Evolutionary conservation across 805 yeast species (phyloP), one percentile per base, ranked within the genome.

Genomic region (Metschnikowia continentalis): DNA sequence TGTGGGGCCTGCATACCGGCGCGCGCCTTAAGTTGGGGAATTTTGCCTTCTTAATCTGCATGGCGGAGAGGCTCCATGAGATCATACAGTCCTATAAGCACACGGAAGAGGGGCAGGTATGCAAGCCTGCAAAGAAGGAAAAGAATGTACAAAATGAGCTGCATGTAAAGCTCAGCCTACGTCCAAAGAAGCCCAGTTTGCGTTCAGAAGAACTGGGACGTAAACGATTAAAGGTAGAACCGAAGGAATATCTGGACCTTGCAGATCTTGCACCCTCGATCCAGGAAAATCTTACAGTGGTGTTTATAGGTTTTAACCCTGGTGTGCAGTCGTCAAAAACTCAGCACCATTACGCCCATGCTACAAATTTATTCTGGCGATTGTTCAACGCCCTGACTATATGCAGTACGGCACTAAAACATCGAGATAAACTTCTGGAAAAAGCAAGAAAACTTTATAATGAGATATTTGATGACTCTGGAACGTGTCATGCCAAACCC

Each of bases 261-360:
- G 52, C 60, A 15, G 72, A 71, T 35, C 59, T 71, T 10, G 62
- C 60, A 30, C 78, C 77, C 4, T 68, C 72, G 13, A 47, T 73
- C 20, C 44, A 55, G 15, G 46, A 50, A 2, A 47, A 61, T 43
- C 58, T 69, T 38, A 51, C 59, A 14, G 46, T 84, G 1, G 72
- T 86, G 3, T 86, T 86, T 57, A 73, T 86, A 3, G 94, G 94
- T 0, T 84, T 75, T 69, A 86, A 86, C 58, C 94, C 94, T 0
- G 88, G 91, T 2, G 64, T 81, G 3, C 75, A 74, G 58, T 83
- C 90, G 1, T 79, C 88, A 0, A 57, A 66, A 17, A 63, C 68
- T 7, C 90, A 86, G 33, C 91, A 86, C 61, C 81, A 85, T 59
- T 86, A 83, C 62, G 92, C 92, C 0, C 91, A 87, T 61, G 79